These are phyloP conservation scores for Phyllachora maydis DNA, from an alignment of 2,329 filamentous ascomycete genomes.

Conservation along the genomic window DNA sequence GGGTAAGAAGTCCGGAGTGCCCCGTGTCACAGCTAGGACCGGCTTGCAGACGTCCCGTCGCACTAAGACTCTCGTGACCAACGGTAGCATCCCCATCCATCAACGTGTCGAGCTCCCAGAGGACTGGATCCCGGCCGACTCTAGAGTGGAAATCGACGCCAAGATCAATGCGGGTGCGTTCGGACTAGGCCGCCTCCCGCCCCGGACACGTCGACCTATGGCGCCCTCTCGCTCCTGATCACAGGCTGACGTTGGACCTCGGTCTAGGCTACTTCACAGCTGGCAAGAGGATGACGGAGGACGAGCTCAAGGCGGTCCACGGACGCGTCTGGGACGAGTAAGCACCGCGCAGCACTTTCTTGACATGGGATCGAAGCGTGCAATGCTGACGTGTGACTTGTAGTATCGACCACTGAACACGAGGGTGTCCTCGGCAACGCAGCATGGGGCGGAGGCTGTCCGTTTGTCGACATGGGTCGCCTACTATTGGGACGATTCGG, in stretches of 20 bases:
- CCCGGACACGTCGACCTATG: slow-evolving; percentile 8
- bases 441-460: too few species aligned
- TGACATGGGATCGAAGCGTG: slow-evolving; percentile 3
- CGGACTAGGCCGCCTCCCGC: slow-evolving; percentile 1
- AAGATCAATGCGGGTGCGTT: slow-evolving; percentile 86
- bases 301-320: slow-evolving; percentile 69
- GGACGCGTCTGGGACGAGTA: slow-evolving; percentile 82
- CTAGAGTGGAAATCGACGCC: slow-evolving; percentile 93
- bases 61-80: too few species aligned
- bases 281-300: slow-evolving; percentile 71
- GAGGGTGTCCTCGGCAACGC: too few species aligned
- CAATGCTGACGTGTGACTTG: slow-evolving; percentile 9
- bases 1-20: slow-evolving; percentile 36
- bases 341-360: slow-evolving; percentile 11
- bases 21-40: too few species aligned
- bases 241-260: too few species aligned
- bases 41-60: too few species aligned
- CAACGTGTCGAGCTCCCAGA: slow-evolving; percentile 86
- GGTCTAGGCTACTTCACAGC: slow-evolving; percentile 63
- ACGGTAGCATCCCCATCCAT: slow-evolving; percentile 57
- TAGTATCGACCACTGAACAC: slow-evolving; percentile 9
- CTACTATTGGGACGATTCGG: too few species aligned
- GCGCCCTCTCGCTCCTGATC: slow-evolving; percentile 3
- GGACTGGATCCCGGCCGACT: slow-evolving; percentile 84
- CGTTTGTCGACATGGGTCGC: too few species aligned